phyloP scores from a whole-genome alignment of 257 asterid species.

The Vinca minor region DNA sequence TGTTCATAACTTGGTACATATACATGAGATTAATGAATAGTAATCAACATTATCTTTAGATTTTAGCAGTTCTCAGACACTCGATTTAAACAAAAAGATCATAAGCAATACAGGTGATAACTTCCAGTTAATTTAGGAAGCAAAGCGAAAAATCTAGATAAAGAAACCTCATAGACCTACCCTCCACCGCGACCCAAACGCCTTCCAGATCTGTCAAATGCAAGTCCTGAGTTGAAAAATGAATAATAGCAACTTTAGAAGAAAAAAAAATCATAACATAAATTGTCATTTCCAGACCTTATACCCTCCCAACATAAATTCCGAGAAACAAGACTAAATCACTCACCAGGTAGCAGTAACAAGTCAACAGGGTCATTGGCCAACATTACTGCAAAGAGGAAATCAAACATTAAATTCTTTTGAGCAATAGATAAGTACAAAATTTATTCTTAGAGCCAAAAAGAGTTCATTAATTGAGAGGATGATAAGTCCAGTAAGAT shows the following conservation, averaged over 20 bases:
- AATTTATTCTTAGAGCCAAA: no score
- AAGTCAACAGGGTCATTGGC: conserved; percentile 84
- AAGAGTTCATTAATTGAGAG: no score
- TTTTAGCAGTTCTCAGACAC: not conserved
- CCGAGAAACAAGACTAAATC: conserved; percentile 8
- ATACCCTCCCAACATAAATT: not conserved
- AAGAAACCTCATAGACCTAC: conserved; percentile 30
- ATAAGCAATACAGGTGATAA: not conserved
- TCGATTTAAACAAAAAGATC: not conserved
- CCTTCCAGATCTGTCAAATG: conserved; percentile 84
- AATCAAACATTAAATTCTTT: conserved; percentile 7
- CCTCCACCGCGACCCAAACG: conserved; percentile 99
- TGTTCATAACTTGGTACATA: not conserved
- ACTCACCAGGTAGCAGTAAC: conserved; percentile 80
- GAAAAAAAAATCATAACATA: not conserved
- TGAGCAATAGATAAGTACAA: not conserved
- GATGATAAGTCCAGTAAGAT: no score
- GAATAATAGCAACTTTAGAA: not conserved
- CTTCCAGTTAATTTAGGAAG: not conserved
- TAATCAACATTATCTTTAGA: not conserved
- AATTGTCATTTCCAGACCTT: conserved; percentile 9
- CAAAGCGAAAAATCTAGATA: conserved; percentile 7
- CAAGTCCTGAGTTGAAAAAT: conserved; percentile 51
- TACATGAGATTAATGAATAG: not conserved
- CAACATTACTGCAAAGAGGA: conserved; percentile 57